Base-by-base conservation (phyloP, 1,284 basidiomycete species). In the Meira miltonrushii region DNA sequence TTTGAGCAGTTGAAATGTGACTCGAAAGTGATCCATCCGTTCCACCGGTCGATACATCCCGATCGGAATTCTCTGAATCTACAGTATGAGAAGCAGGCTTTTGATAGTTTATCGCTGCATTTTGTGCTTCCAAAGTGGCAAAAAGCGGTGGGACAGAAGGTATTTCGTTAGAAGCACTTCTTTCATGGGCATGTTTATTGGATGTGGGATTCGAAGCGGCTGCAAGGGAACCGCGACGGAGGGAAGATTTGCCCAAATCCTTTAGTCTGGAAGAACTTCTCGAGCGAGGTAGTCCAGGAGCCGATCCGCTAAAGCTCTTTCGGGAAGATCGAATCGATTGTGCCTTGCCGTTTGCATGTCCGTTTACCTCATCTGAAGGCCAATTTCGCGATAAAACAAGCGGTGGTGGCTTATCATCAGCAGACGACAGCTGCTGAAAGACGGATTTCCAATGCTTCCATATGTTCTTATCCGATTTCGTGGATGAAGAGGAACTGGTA, bases 371-470 rank as follows among this genome's bases (percentile, higher is more conserved):
- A 25, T 21, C 46, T 25, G 13, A 17, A 25, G 28, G 28, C 28
- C 46, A n/a, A 48, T 19, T 25, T 48, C n/a, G 17, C 12, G 13
- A 15, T 23, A 48, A 5, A 8, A 46, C 55, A 12, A 28, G 15
- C 15, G 56, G 56, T 1, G 51, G 56, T 13, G 56, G 56, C 9
- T 33, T 23, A 43, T 55, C 21, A 47, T 58, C 56, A 25, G 55
- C 15, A 4, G 50, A 54, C 6, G 56, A 58, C 2, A 58, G 51
- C 17, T 58, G 47, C 11, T 15, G 21, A 21, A 58, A 28, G 9
- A 58, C n/a, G 11, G 12, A 39, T 41, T 39, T 58, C 28, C 48
- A 55, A 23, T 47, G 15, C 52, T 43, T 52, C 52, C 19, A 28
- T 25, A 39, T 17, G 21, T 39, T 6, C 17, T 55, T 37, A 17